Base-by-base conservation (phyloP, 257 asterid species). In the Petunia secreta region DNA sequence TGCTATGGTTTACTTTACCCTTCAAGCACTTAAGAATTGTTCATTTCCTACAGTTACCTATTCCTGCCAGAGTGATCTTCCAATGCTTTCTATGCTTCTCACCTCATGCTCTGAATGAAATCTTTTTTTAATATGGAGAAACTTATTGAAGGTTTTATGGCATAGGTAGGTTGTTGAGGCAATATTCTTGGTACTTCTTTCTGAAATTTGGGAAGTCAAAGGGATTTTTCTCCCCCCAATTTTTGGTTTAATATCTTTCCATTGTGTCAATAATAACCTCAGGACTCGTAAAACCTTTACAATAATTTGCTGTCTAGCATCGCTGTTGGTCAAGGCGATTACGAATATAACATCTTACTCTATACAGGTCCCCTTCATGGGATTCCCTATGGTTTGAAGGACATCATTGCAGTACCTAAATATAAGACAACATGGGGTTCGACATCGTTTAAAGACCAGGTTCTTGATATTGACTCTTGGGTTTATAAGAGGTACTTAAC, bases 361-460 rank as follows among this genome's bases (percentile, higher is more conserved):
- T 74, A 77, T 85, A 57, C 83, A 93, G 98, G 99, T 78, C 97
- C 95, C 36, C 97, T 95, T 60, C 99, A 95, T 81, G 98, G 99
- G 75, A 93, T 95, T 80, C 98, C 99, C 54, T 95, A 92, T 52
- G 99, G 99, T 15, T 84, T 95, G 86, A 93, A 95, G 91, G 99
- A 92, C 86, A 93, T 90, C 75, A 91, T 93, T 82, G 94, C 99
- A 52, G 97, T 95, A 68, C 98, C 98, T 13, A 86, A 83, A 75
- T 95, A 95, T 92, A 90, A 84, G 88, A 95, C 98, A 10, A 93
- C 99, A 0, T 95, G 98, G 99, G 99, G 99, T 59, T 95, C 95
- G 63, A 89, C 75, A 83, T 65, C 94, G 41, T 95, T 88, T 54
- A 84, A 88, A 84, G 85, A 91, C 82, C 99, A 93, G 87, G 91